Percentiles rank a stretch among this genome's conserved stretches.
Conservation (phyloP, 2,329 filamentous ascomycete species). For the Ophiostoma sp. region DNA sequence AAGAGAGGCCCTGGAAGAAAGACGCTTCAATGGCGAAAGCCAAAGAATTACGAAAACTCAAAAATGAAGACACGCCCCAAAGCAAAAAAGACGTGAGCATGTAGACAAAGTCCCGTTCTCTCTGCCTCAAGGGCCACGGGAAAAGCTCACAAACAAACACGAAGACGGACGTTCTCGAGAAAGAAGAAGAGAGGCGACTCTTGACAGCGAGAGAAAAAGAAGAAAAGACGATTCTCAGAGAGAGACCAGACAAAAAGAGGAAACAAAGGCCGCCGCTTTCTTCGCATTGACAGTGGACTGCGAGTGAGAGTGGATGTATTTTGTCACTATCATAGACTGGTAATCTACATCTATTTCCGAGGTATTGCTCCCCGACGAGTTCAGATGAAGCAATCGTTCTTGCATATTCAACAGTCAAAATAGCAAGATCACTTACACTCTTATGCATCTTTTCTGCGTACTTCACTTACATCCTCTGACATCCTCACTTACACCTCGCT, state of each 20-base stretch:
- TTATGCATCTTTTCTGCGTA: background rate
- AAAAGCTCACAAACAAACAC: background rate
- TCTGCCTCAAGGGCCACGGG: background rate
- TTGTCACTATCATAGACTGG: background rate
- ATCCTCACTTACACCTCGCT: background rate
- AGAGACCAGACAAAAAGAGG: background rate
- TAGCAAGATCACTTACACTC: background rate
- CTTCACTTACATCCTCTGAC: background rate
- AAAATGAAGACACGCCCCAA: background rate
- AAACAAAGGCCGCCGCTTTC: constrained; percentile 10
- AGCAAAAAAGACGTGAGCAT: background rate
- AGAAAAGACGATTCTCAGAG: background rate
- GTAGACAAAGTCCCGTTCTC: background rate
- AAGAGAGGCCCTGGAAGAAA: background rate
- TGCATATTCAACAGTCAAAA: background rate
- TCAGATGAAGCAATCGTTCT: background rate
- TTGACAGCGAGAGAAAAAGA: background rate
- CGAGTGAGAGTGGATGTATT: background rate
- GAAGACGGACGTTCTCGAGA: background rate
- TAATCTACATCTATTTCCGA: background rate
- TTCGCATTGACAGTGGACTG: background rate
- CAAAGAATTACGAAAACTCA: background rate
- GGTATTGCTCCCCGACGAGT: background rate
- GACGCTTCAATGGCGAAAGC: background rate
- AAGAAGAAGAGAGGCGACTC: background rate